phyloP scores from a whole-genome alignment of 2,329 filamentous ascomycete species.

The Colletotrichum sojae region DNA sequence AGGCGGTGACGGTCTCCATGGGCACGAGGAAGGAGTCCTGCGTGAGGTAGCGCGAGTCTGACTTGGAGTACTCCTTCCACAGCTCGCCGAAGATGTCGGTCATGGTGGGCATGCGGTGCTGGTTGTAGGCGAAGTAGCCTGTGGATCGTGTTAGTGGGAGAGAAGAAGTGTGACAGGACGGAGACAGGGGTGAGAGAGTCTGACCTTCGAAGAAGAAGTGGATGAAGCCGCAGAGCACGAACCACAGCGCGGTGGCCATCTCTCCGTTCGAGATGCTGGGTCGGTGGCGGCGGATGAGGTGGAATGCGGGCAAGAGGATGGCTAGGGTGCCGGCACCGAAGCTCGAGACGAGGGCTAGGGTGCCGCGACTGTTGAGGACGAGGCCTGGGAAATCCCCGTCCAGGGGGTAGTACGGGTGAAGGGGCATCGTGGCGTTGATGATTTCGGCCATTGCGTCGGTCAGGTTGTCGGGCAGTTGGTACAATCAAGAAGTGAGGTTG shows the following conservation, averaged over 20 bases:
- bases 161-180: too few species aligned
- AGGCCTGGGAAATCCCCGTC: conserved; percentile 74
- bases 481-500: too few species aligned
- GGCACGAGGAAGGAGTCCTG: conserved; percentile 67
- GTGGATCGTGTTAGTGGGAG: conserved; percentile 30
- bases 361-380: conserved; percentile 74
- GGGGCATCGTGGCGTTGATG: conserved; percentile 29
- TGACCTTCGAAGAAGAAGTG: conserved; percentile 60
- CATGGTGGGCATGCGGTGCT: conserved; percentile 55
- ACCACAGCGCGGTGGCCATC: conserved; percentile 78
- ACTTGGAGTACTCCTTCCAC: conserved; percentile 72
- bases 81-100: conserved; percentile 65
- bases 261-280: conserved; percentile 69
- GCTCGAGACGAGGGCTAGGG: conserved; percentile 69
- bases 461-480: too few species aligned
- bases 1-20: conserved; percentile 69
- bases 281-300: conserved; percentile 65
- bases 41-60: conserved; percentile 69
- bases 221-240: conserved; percentile 75
- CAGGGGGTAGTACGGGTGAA: conserved; percentile 80
- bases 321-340: conserved; percentile 70
- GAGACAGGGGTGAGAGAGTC: neutral
- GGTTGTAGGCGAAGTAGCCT: conserved; percentile 66
- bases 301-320: conserved; percentile 71
- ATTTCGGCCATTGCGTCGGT: neutral